These are phyloP conservation scores for Pseudocercospora pini-densiflorae DNA, from an alignment of 2,329 filamentous ascomycete genomes.

Conservation along the genomic window DNA sequence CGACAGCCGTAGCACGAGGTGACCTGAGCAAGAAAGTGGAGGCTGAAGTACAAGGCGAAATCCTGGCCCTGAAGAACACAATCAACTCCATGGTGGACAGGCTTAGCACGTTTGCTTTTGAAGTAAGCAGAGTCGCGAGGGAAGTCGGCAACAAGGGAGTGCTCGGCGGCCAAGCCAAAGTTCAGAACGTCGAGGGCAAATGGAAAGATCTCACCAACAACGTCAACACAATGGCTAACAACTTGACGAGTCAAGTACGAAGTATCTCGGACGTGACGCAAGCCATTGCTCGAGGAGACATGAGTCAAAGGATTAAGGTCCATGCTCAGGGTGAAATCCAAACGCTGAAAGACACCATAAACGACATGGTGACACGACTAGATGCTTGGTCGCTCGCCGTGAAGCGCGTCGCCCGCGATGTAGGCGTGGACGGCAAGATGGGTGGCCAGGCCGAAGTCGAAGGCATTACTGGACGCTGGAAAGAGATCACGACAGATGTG, in stretches of 20 bases:
- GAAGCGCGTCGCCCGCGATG: constrained; percentile 92
- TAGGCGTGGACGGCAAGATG: constrained; percentile 98
- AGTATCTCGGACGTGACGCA: constrained; percentile 94
- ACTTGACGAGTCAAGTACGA: constrained; percentile 72
- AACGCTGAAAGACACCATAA: constrained; percentile 93
- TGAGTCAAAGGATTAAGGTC: constrained; percentile 95
- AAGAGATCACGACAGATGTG: constrained; percentile 96
- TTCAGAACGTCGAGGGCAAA: constrained; percentile 68
- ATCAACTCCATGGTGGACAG: constrained; percentile 72
- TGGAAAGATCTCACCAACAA: constrained; percentile 71
- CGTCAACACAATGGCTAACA: constrained; percentile 70
- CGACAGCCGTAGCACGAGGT: constrained; percentile 57
- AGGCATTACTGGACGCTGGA: constrained; percentile 92
- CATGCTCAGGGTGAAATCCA: constrained; percentile 94
- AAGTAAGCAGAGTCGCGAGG: constrained; percentile 68
- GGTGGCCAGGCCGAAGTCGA: constrained; percentile 94
- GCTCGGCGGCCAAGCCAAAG: constrained; percentile 66
- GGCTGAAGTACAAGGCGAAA: constrained; percentile 58
- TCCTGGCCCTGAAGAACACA: constrained; percentile 77
- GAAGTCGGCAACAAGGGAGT: constrained; percentile 69
- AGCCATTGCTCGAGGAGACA: constrained; percentile 92
- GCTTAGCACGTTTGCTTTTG: constrained; percentile 66
- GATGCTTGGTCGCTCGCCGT: constrained; percentile 97
- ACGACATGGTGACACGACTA: constrained; percentile 96
- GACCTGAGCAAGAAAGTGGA: constrained; percentile 58